phyloP scores from a whole-genome alignment of 257 asterid species.

The Solanum raphanifolium region DNA sequence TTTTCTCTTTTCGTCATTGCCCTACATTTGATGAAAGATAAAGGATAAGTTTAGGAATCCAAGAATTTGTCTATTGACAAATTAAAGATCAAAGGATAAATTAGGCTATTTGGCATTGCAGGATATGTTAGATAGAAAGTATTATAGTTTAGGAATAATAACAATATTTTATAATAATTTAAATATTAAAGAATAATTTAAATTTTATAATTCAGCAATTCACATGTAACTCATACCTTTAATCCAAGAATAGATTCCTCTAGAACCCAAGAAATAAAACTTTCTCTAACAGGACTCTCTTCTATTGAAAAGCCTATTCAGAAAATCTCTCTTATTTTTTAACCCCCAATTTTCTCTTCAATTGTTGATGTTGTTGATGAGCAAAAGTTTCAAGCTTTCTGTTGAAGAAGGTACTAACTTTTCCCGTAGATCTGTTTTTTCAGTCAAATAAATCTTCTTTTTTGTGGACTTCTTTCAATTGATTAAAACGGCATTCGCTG shows the following conservation, averaged over 20 bases:
- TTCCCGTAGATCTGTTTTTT: neutral
- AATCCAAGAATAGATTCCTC: neutral
- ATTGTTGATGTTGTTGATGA: neutral
- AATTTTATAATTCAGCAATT: neutral
- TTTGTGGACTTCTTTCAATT: neutral
- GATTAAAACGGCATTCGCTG: neutral
- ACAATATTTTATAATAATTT: too few relatives aligned
- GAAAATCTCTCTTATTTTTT: neutral
- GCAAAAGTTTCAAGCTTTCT: neutral
- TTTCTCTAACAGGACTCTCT: too few relatives aligned
- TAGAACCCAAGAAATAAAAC: neutral
- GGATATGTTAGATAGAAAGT: neutral
- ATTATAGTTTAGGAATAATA: too few relatives aligned
- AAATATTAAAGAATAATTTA: neutral
- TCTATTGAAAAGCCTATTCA: too few relatives aligned
- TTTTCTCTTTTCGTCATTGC: constrained; percentile 24
- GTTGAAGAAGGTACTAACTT: neutral
- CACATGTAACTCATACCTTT: neutral
- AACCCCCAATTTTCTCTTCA: neutral
- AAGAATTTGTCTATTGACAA: neutral
- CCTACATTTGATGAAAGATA: constrained; percentile 18
- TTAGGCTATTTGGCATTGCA: neutral
- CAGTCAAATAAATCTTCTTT: neutral
- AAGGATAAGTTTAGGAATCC: neutral
- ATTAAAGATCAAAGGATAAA: neutral